Base-by-base conservation (phyloP, 2,329 filamentous ascomycete species). In the Stemphylium vesicarium region DNA sequence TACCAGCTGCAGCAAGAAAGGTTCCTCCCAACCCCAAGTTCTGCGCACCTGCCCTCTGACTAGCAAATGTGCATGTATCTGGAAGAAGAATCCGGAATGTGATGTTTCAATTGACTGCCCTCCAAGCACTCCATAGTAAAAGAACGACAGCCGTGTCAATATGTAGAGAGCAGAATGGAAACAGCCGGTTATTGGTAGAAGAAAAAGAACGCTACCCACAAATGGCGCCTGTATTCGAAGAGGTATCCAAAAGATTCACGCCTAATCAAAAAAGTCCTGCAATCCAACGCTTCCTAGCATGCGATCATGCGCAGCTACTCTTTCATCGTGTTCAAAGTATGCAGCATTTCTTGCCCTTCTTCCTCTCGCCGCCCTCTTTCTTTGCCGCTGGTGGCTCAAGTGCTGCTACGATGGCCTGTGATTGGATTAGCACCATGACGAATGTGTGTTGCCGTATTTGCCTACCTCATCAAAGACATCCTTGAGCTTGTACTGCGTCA, bases 401-500 rank as follows among this genome's bases (percentile, higher is more conserved):
- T 37, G 94, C 94, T 61, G 94, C 94, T 63, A 98, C 94, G 70
- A 98, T 98, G 24, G 94, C 94, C 93, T 96, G 61, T 3, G 35
- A 18, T 40, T 24, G 44, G 9, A 26, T 65, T 52, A 69, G 54
- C 43, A 15, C n/a, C 33, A 20, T 38, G 16, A 13, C 16, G 15
- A 33, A n/a, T 4, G 36, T n/a, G 16, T 9, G 7, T 16, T 15
- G 36, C 20, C 20, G 22, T 1, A 16, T 20, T 2, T 16, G 13
- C 85, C 68, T 84, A 96, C 93, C 90, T 98, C 95, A 72, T 99
- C 95, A 79, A 99, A 99, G 15, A 99, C 95, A 74, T 98, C 95
- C 84, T 99, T 99, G 64, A 99, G 81, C 81, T 97, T 97, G 81
- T 93, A 97, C 82, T 99, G 95, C 60, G 95, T 98, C 77, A 99